Conservation (phyloP, 768 basidiomycete species). For the Mycena haematopus region DNA sequence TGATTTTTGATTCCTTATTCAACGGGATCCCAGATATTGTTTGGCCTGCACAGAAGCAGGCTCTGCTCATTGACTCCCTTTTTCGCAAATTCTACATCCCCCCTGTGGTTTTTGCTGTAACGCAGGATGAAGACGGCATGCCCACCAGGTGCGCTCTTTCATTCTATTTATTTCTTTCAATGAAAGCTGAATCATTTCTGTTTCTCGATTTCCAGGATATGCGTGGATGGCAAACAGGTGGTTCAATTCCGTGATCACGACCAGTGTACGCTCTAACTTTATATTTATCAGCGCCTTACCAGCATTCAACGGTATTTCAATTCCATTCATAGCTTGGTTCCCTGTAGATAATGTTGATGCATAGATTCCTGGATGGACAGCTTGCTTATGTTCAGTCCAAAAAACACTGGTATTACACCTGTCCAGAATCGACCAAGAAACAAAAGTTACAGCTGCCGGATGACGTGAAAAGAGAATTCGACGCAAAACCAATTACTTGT, state of each 20-base stretch:
- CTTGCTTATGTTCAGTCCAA: constrained; percentile 52
- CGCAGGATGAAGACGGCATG: constrained; percentile 56
- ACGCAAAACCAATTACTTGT: constrained; percentile 66
- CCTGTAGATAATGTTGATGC: not conserved
- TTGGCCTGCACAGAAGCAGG: constrained; percentile 75
- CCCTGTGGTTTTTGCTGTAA: constrained; percentile 76
- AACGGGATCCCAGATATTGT: constrained; percentile 63
- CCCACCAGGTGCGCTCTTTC: constrained; percentile 8
- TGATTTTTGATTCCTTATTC: constrained; percentile 24
- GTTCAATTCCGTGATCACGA: constrained; percentile 30
- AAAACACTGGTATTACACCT: constrained; percentile 68
- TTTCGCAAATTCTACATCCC: constrained; percentile 82
- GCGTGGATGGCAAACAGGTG: constrained; percentile 88
- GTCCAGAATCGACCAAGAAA: constrained; percentile 51
- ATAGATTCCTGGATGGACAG: constrained; percentile 77
- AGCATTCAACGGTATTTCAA: constrained; percentile 26
- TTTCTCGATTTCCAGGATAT: no score
- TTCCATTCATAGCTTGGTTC: not conserved
- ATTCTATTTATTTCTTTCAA: not conserved
- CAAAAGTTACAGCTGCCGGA: constrained; percentile 60
- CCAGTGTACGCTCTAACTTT: not conserved
- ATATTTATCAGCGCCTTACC: constrained; percentile 63
- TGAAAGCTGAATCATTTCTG: not conserved
- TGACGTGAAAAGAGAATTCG: constrained; percentile 56
- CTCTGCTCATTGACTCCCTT: constrained; percentile 76